Conservation (phyloP, 2,329 filamentous ascomycete species). For the Zymoseptoria passerinii region DNA sequence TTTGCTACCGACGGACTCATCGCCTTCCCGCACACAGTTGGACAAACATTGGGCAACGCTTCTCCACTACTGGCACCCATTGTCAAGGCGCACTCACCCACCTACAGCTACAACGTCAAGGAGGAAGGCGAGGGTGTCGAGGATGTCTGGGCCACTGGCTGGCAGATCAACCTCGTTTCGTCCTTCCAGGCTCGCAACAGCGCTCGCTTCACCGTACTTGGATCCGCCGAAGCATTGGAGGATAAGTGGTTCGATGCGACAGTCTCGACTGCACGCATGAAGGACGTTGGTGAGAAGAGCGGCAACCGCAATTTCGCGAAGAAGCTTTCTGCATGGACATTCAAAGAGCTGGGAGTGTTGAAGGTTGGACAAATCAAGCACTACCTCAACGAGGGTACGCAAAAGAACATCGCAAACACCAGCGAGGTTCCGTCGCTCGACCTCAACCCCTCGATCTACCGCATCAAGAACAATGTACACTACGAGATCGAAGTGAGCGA, state of each 20-base stretch:
- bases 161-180: conserved; percentile 75
- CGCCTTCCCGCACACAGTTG: conserved; percentile 73
- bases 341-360: conserved; percentile 86
- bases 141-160: conserved; percentile 75
- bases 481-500: conserved; percentile 87
- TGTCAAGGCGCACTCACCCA: conserved; percentile 70
- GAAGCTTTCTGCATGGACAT: conserved; percentile 85
- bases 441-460: conserved; percentile 79
- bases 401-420: conserved; percentile 32
- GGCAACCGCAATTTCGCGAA: conserved; percentile 79
- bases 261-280: conserved; percentile 49
- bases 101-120: conserved; percentile 91
- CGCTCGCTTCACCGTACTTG: conserved; percentile 77
- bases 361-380: conserved; percentile 79
- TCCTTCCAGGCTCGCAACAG: conserved; percentile 87
- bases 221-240: conserved; percentile 77
- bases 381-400: conserved; percentile 50
- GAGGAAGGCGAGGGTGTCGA: conserved; percentile 65
- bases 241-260: conserved; percentile 81
- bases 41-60: conserved; percentile 69
- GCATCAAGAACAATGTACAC: conserved; percentile 89
- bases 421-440: conserved; percentile 35
- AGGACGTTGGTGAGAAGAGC: conserved; percentile 52
- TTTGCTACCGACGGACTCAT: conserved; percentile 64
- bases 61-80: conserved; percentile 73